Conservation (phyloP, 257 asterid genomes). For the Solanum phureja region DNA sequence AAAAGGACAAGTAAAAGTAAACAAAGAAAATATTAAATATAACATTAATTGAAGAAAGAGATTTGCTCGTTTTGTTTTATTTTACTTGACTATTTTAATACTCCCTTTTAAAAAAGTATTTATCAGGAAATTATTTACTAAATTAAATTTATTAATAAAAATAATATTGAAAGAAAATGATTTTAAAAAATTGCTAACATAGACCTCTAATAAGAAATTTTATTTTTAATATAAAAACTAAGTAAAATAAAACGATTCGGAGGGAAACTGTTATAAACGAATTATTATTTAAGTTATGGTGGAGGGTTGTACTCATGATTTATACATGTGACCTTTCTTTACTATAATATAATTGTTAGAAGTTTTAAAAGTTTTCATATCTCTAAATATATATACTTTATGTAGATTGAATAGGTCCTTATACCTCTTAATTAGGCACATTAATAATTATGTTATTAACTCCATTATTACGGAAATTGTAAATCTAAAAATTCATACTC, state of each 20-base stretch:
- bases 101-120: neutral
- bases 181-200: neutral
- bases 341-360: neutral
- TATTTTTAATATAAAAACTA: neutral
- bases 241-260: neutral
- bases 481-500: neutral
- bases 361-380: neutral
- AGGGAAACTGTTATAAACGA: neutral
- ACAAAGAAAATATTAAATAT: too few species aligned
- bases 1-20: neutral
- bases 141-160: too few species aligned
- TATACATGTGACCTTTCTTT: neutral
- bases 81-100: neutral
- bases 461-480: neutral
- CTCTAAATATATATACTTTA: neutral
- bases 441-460: neutral
- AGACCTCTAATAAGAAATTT: neutral
- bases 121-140: too few species aligned
- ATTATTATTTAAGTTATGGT: neutral
- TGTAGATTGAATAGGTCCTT: neutral
- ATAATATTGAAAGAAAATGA: too few species aligned
- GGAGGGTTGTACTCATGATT: neutral
- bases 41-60: neutral
- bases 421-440: neutral
- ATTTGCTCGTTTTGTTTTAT: neutral